Percentiles rank a stretch among this genome's conserved stretches.
Evolutionary conservation across 1,139 yeast genomes (phyloP).

Genomic region (Blastobotrys aristatus): DNA sequence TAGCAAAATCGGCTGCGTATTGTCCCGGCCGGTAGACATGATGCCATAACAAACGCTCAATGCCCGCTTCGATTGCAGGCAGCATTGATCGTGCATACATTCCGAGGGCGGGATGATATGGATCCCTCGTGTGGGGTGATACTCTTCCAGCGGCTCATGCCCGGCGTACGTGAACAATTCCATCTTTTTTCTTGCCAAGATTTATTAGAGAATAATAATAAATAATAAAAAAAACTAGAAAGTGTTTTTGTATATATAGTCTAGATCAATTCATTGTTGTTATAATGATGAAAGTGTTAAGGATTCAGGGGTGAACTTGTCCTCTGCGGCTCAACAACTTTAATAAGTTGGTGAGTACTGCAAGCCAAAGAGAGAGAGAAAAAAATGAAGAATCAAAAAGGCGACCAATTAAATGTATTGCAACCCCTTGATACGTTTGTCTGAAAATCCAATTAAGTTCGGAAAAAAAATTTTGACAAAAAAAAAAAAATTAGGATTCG

Average conservation of each 20-base stretch:
- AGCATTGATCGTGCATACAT: neutral
- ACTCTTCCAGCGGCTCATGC: neutral
- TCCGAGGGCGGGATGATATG: constrained; percentile 4
- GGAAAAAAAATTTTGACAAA: no score
- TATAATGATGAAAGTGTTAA: no score
- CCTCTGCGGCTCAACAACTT: no score
- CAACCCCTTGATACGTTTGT: no score
- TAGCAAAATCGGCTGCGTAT: constrained; percentile 4
- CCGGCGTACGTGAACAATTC: neutral
- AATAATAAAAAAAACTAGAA: neutral
- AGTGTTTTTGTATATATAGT: neutral
- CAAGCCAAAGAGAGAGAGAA: no score
- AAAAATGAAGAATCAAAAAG: no score
- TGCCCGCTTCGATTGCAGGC: neutral
- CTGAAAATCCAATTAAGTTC: no score
- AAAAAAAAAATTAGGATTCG: no score
- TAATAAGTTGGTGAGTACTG: no score
- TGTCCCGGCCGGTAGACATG: neutral
- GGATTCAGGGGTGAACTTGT: no score
- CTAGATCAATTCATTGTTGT: no score
- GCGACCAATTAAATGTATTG: no score
- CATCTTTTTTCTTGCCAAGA: constrained; percentile 1
- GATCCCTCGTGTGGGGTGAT: constrained; percentile 2
- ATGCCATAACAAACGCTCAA: constrained; percentile 3
- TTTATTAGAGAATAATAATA: neutral